Evolutionary conservation across 345 rosid genomes (phyloP), one percentile per base, ranked within the genome.

Genomic region (Heritiera fomes): DNA sequence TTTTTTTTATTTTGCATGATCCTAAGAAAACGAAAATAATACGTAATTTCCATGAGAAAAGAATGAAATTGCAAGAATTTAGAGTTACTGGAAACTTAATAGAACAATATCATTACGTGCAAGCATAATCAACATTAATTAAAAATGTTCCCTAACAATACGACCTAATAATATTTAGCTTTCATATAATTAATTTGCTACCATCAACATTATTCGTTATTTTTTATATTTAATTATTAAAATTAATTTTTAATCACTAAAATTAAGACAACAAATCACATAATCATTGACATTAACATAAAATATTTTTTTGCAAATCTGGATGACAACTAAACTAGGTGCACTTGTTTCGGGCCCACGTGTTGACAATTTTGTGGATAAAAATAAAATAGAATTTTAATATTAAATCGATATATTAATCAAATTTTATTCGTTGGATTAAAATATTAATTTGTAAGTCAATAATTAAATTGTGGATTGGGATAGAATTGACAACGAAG

Each of bases 401-500:
- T 50, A 14, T 12, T 0, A 23, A 18, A 67, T 67, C 11, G 41
- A 68, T 3, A n/a, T 10, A n/a, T 13, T 18, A n/a, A 46, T 23
- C 0, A 62, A 30, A 30, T 62, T 38, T 11, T 61, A 61, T 20
- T 13, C 8, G 1, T 9, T 28, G n/a, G 10, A 56, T 56, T 56
- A 23, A 60, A 56, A n/a, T n/a, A 15, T 6, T 56, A 59, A 20
- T 61, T 28, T 28, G 4, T 3, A 50, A 14, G 18, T 50, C 55
- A 50, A 50, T 13, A 50, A 50, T 50, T 50, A 53, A 53, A 53
- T 50, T 2, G 52, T 53, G 47, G 55, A 45, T 45, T 10, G 41
- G 7, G 56, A 40, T 23, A 32, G 23, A 64, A 71, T 1, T 69
- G 82, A 85, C 87, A 82, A 10, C 80, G 49, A 75, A 79, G 69